These are phyloP conservation scores for Tuber magnatum DNA, from an alignment of 495 filamentous ascomycete species.

Conservation along the genomic window DNA sequence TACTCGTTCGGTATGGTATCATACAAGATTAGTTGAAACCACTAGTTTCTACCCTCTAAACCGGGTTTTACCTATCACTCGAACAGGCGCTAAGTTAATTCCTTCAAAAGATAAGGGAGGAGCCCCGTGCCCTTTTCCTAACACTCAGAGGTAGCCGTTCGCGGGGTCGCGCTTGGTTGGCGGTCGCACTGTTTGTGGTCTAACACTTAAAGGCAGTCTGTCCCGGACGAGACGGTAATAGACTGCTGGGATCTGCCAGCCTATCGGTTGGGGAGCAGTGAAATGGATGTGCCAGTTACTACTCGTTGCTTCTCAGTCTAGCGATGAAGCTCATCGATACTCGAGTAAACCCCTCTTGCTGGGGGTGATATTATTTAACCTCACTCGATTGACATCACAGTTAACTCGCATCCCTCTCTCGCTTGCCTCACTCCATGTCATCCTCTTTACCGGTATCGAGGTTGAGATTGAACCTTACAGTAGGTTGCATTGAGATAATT, in stretches of 20 bases:
- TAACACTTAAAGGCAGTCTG: neutral
- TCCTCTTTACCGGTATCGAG: neutral
- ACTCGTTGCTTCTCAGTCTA: neutral
- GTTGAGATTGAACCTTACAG: neutral
- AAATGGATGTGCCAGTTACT: neutral
- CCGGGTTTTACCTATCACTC: too few relatives aligned
- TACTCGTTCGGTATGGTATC: too few relatives aligned
- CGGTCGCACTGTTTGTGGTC: neutral
- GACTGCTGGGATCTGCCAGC: neutral
- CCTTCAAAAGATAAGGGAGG: neutral
- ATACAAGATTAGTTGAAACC: too few relatives aligned
- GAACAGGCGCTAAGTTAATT: too few relatives aligned
- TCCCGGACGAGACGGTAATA: neutral
- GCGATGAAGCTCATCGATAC: neutral
- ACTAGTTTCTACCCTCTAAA: too few relatives aligned
- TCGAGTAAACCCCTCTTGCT: neutral
- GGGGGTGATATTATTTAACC: neutral
- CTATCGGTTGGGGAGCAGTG: neutral
- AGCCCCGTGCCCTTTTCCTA: neutral
- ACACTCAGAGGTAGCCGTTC: neutral
- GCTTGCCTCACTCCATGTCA: neutral
- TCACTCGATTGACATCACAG: neutral
- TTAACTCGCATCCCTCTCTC: neutral
- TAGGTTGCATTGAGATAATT: neutral
- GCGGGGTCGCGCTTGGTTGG: neutral